Percentiles rank a stretch among this genome's conserved stretches.
phyloP scores from a whole-genome alignment of 2,329 filamentous ascomycete genomes.

The Zasmidium cellare region DNA sequence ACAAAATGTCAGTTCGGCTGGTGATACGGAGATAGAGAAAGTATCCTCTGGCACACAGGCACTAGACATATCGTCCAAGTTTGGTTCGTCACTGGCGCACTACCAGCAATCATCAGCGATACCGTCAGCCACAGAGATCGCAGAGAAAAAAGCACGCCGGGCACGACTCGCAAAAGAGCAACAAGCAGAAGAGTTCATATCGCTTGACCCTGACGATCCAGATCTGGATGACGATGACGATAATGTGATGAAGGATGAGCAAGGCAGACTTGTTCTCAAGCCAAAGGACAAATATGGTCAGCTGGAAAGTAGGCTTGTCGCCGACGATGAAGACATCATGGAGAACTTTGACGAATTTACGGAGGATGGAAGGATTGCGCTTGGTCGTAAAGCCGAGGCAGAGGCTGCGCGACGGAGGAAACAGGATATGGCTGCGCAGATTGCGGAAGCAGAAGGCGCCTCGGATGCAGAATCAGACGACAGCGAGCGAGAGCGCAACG shows the following conservation, averaged over 20 bases:
- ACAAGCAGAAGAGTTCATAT: slow-evolving; percentile 58
- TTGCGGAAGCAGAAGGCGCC: slow-evolving; percentile 62
- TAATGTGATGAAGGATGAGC: slow-evolving; percentile 41
- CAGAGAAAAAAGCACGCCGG: slow-evolving; percentile 85
- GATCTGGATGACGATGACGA: slow-evolving; percentile 39
- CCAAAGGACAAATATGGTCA: slow-evolving; percentile 60
- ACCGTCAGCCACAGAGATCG: slow-evolving; percentile 80
- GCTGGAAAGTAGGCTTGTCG: slow-evolving; percentile 68
- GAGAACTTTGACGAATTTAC: slow-evolving; percentile 88
- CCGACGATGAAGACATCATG: slow-evolving; percentile 86
- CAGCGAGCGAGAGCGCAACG: slow-evolving; percentile 63
- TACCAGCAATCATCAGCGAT: slow-evolving; percentile 53
- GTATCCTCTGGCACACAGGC: slow-evolving; percentile 47
- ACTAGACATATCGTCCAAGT: slow-evolving; percentile 51
- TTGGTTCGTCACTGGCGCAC: slow-evolving; percentile 53
- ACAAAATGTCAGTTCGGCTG: slow-evolving; percentile 52
- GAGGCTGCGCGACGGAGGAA: slow-evolving; percentile 65
- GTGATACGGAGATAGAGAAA: slow-evolving; percentile 39
- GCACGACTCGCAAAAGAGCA: slow-evolving; percentile 75
- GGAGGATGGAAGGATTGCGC: slow-evolving; percentile 70
- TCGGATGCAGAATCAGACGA: slow-evolving; percentile 54
- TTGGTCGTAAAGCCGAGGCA: slow-evolving; percentile 76
- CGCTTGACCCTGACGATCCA: slow-evolving; percentile 61
- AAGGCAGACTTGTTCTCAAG: slow-evolving; percentile 47
- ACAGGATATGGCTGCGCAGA: slow-evolving; percentile 79